Evolutionary conservation across 441 rosid genomes (phyloP), one percentile per base, ranked within the genome.

Genomic region (Kokia cookei): DNA sequence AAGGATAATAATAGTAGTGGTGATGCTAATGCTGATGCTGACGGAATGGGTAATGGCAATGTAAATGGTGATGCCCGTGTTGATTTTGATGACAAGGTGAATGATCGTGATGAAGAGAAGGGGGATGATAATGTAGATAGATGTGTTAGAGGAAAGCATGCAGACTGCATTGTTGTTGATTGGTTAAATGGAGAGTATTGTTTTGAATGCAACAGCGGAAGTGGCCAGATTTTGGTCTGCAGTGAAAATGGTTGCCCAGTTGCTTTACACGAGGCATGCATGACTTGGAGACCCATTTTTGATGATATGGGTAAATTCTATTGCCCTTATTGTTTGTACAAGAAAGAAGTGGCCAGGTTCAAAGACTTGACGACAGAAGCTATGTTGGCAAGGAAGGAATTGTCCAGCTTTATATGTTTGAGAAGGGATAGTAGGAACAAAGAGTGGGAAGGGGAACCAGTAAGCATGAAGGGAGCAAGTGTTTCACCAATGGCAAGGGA

Each of bases 271-370:
- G 81, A 79, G 73, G 80, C 66, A 2, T 90, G 92, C 73, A 54
- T 64, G 69, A 59, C 55, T 48, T 27, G 42, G 68, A 75, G 75
- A 37, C 84, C 84, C n/a, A 70, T 69, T 32, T 81, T 81, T 37
- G 86, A 89, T 77, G 83, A 80, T 2, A 50, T 35, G 45, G 94
- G 90, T 0, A 81, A 82, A 8, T 86, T 87, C 76, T 85, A 77
- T 37, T 86, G 96, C 69, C 87, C 91, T 15, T 89, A 89, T 26
- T 89, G 93, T 79, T 81, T 82, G 80, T 88, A 89, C 80, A 89
- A 84, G 77, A 71, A 72, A 73, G 71, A 75, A 24, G 35, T 72
- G 51, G 26, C 57, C 0, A 80, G 77, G 87, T 69, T 68, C 17
- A 17, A 47, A 72, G 77, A 74, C 55, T 59, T 83, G 76, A 62